Conservation (phyloP, 2,329 filamentous ascomycete species). For the Fonsecaea monophora region DNA sequence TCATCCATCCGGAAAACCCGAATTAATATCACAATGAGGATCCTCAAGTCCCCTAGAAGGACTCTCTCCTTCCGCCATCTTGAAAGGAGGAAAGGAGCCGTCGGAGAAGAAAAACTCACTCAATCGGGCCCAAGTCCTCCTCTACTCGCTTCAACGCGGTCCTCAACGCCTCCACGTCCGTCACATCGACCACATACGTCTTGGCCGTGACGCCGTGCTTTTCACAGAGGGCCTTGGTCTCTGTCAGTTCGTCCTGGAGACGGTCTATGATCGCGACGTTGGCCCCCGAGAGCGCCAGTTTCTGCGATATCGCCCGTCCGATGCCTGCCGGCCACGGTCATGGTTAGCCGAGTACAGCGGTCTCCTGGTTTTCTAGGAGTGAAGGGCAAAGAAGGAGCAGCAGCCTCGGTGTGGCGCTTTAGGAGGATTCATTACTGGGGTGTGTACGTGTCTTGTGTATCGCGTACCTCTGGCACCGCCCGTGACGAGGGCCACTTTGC, state of each 20-base stretch:
- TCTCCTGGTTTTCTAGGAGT: not conserved
- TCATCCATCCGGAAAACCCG: too few species aligned
- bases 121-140: conserved; percentile 30
- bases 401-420: too few species aligned
- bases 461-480: conserved; percentile 39
- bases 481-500: conserved; percentile 41
- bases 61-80: too few species aligned
- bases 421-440: too few species aligned
- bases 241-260: conserved; percentile 28
- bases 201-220: conserved; percentile 32
- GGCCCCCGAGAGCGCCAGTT: conserved; percentile 39
- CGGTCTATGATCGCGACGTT: conserved; percentile 40
- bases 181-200: conserved; percentile 40
- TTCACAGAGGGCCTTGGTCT: conserved; percentile 30
- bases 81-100: too few species aligned
- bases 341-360: too few species aligned
- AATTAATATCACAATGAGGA: too few species aligned
- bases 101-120: conserved; percentile 20
- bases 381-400: too few species aligned
- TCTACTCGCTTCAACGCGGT: conserved; percentile 17
- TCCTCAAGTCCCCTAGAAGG: too few species aligned
- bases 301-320: conserved; percentile 41
- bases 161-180: conserved; percentile 36
- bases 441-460: not conserved
- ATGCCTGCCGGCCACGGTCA: conserved; percentile 23